Evolutionary conservation across 2,329 filamentous ascomycete genomes (phyloP), one percentile per base, ranked within the genome.

Genomic region (Knoxdaviesia proteae): DNA sequence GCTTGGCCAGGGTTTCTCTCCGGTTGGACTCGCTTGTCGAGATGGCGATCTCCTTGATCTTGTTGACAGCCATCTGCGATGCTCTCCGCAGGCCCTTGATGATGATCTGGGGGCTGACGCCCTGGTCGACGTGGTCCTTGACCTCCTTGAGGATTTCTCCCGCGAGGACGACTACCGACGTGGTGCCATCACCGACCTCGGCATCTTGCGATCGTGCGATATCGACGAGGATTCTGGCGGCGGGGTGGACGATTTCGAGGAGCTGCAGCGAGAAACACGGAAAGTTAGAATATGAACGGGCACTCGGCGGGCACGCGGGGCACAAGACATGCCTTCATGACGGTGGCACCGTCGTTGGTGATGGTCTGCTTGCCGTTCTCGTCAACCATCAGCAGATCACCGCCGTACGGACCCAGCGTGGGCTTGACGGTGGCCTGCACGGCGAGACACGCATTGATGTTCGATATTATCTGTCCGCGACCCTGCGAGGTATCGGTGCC

Each of bases 121-220:
- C 90, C 61, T 93, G 83, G 65, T 98, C 90, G 45, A 98, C 88
- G 55, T 87, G 79, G 57, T 94, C 88, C 60, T 86, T 92, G 58
- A 94, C 70, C 68, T 98, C 90, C 66, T 94, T 96, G 49, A 98
- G 65, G 53, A 98, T 88, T 65, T 96, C 88, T 48, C 90, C 90
- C n/a, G 90, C 90, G 46, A 98, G 65, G 31, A 98, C 88, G 39
- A 98, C 90, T 29, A 98, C 90, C 3, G 87, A 94, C 30, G 90
- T 98, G 45, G 90, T 98, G 54, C 90, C 90, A 58, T 98, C 90
- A 54, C 90, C 90, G 45, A 98, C 90, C 69, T 98, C 90, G 51
- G 90, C 90, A 61, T 98, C 90, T 79, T 98, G 90, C 58, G 88
- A 96, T 63, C 90, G 80, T 49, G 90, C 88, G 57, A 98, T 98